Evolutionary conservation across 2,329 filamentous ascomycete species (phyloP), one percentile per base, ranked within the genome.

Genomic region (Zopfia rhizophila): DNA sequence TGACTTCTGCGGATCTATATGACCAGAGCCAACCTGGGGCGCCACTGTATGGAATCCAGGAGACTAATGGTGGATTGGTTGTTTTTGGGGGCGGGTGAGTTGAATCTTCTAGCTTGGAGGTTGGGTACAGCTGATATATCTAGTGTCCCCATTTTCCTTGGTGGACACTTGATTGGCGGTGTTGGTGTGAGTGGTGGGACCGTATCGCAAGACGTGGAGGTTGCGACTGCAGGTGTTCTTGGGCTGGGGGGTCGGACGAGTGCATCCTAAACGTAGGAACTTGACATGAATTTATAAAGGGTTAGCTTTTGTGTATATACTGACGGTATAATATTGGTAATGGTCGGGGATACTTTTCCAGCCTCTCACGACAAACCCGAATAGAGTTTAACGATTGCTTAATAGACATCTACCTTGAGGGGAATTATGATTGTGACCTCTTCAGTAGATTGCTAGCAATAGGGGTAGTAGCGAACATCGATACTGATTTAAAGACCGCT

Each of bases 181-280:
- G 58, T 66, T 4, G 64, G 64, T 42, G 62, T 63, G 7, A 65
- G 61, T 41, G 65, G 65, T 12, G 65, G 63, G 1, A 53, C 55
- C 0, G 61, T 66, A 5, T 33, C 42, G 8, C 61, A 66, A 38
- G 65, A 68, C 51, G 44, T 63, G 3, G 38, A 56, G 47, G 58
- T 65, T 30, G 60, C 58, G 11, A 57, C 42, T 30, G 60, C 58
- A 1, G 60, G 44, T 0, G 43, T 61, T 7, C 13, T 40, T 22
- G 53, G 43, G 5, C 13, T 60, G n/a, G 56, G 58, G 16, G 58
- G 48, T 5, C 38, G 13, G 3, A 45, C 47, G n/a, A 53, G 51
- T 35, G 19, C 19, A n/a, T n/a, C n/a, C n/a, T n/a, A n/a, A n/a
- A n/a, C n/a, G n/a, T n/a, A n/a, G n/a, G n/a, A n/a, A n/a, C n/a